These are phyloP conservation scores for Solanum appendiculatum DNA, from an alignment of 257 asterid species.

Conservation along the genomic window DNA sequence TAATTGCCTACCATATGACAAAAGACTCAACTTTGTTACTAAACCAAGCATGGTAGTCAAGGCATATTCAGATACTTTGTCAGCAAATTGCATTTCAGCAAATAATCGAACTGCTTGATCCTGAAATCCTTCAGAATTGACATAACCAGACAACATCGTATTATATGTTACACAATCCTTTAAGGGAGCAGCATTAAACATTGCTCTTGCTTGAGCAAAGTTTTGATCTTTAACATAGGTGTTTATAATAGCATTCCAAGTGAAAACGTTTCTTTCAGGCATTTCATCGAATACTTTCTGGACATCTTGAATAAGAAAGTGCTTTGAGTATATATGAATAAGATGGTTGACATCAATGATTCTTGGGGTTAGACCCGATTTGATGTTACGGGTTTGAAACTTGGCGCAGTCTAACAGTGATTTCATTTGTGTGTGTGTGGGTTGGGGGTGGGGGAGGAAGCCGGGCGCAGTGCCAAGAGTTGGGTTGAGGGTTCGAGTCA, in stretches of 20 bases:
- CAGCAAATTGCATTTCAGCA: slow-evolving; percentile 40
- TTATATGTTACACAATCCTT: slow-evolving; percentile 70
- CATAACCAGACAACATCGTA: slow-evolving; percentile 60
- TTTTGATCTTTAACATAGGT: slow-evolving; percentile 42
- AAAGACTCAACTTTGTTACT: slow-evolving; percentile 35
- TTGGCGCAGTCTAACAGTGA: slow-evolving; percentile 41
- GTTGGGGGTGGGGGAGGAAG: neutral
- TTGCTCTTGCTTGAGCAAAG: slow-evolving; percentile 32
- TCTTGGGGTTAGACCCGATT: slow-evolving; percentile 33
- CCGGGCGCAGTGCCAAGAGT: neutral
- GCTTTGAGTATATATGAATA: slow-evolving; percentile 33
- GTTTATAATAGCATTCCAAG: slow-evolving; percentile 72
- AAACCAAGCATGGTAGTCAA: slow-evolving; percentile 72
- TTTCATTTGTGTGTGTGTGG: slow-evolving; percentile 40
- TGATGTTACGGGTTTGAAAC: slow-evolving; percentile 35
- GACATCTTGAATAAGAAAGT: slow-evolving; percentile 40
- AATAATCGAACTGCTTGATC: slow-evolving; percentile 42
- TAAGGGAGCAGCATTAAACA: slow-evolving; percentile 48
- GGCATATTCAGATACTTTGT: slow-evolving; percentile 53
- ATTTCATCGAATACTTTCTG: slow-evolving; percentile 67
- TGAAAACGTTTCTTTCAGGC: slow-evolving; percentile 59
- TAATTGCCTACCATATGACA: slow-evolving; percentile 50
- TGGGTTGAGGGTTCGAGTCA: neutral
- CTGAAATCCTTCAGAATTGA: slow-evolving; percentile 36
- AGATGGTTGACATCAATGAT: slow-evolving; percentile 41